Evolutionary conservation across 2,329 filamentous ascomycete species (phyloP), one percentile per base, ranked within the genome.

Genomic region (Thermoascus crustaceus): DNA sequence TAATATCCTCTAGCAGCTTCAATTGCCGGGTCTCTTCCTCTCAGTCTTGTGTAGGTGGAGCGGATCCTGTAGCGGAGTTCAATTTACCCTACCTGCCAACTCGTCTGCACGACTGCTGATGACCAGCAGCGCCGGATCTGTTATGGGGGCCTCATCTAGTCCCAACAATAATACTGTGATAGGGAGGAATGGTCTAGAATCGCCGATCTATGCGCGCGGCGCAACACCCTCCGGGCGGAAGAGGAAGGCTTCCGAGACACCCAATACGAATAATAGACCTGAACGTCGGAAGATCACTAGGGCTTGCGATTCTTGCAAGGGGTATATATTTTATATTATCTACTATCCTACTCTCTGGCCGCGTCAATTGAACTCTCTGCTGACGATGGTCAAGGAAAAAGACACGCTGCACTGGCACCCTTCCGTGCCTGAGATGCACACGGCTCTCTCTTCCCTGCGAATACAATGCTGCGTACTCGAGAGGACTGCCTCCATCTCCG

Each of bases 271-370:
- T 23, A 32, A 43, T 19, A 43, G 42, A 25, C 39, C 38, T 21
- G 41, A 44, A 13, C 55, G 57, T 4, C 57, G 57, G 38, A 61
- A 61, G 38, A 61, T 60, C 35, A 61, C 58, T 18, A 44, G 58
- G 29, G 58, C 58, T 19, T 61, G 58, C 44, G 58, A 61, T 44
- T 53, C 49, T 24, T 61, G 58, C 44, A 61, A 61, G 43, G 43
- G 52, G 26, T 42, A 40, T 26, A 13, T 20, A 7, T 33, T 19
- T 13, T 14, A 9, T 30, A 22, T 6, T 23, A 10, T 9, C 20
- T 13, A 20, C 9, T 30, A 17, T 6, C 29, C 18, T n/a, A 7
- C 11, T n/a, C n/a, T n/a, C n/a, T n/a, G n/a, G n/a, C n/a, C n/a
- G n/a, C n/a, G n/a, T n/a, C n/a, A n/a, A n/a, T n/a, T n/a, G n/a